A percentile compares a stretch with the other conserved stretches of the same genome.
These are phyloP conservation scores for Talaromyces wortmannii DNA, from an alignment of 495 filamentous ascomycete species.

Conservation along the genomic window DNA sequence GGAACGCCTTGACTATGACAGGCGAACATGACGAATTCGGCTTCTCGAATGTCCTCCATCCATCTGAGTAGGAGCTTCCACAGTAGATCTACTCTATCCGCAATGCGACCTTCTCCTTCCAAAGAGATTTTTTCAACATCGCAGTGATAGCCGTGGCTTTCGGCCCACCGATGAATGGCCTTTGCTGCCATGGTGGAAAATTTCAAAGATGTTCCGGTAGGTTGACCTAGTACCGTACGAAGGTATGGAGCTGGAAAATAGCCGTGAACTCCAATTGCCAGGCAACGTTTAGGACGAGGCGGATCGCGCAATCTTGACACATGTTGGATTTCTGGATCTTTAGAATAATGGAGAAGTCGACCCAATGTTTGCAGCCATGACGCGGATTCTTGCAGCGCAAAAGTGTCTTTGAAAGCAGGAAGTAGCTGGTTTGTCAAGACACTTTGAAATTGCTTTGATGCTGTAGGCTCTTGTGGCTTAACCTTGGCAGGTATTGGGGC, in stretches of 20 bases:
- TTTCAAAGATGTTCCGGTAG: slow-evolving; percentile 87
- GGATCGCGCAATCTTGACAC: slow-evolving; percentile 63
- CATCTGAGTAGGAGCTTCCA: slow-evolving; percentile 95
- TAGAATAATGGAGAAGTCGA: slow-evolving; percentile 54
- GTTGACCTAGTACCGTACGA: slow-evolving; percentile 83
- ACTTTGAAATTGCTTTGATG: slow-evolving; percentile 38
- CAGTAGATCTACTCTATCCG: slow-evolving; percentile 78
- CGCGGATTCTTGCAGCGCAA: slow-evolving; percentile 56
- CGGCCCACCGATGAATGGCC: slow-evolving; percentile 75
- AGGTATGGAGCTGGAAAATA: slow-evolving; percentile 84
- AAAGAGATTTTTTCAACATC: slow-evolving; percentile 86
- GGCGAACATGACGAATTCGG: slow-evolving; percentile 83
- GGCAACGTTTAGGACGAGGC: slow-evolving; percentile 68
- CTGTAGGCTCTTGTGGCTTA: slow-evolving; percentile 21
- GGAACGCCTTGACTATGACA: slow-evolving; percentile 96
- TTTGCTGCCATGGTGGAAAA: slow-evolving; percentile 86
- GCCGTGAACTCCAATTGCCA: slow-evolving; percentile 92
- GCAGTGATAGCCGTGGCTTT: slow-evolving; percentile 55
- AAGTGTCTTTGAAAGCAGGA: slow-evolving; percentile 62
- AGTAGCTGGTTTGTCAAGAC: slow-evolving; percentile 57
- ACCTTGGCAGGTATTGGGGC: slow-evolving; percentile 23
- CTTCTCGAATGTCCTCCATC: slow-evolving; percentile 81
- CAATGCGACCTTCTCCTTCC: slow-evolving; percentile 96
- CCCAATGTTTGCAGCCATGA: slow-evolving; percentile 68
- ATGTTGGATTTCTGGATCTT: slow-evolving; percentile 57